These are phyloP conservation scores for Pichia kluyveri DNA, from an alignment of 805 yeast genomes.

Conservation along the genomic window DNA sequence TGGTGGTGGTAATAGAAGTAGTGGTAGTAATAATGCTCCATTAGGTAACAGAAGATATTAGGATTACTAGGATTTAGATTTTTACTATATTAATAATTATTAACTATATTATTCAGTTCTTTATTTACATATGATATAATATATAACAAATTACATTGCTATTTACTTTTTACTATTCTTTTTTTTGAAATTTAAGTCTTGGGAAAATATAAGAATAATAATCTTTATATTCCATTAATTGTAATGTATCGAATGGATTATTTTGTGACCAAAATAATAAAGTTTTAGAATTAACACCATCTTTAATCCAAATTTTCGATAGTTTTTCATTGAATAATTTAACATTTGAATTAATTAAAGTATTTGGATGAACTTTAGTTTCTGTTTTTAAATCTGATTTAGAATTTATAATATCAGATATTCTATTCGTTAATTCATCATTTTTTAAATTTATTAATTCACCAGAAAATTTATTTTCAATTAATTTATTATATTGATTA, in stretches of 20 bases:
- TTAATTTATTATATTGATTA: constrained; percentile 4
- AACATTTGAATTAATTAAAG: neutral
- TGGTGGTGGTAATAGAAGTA: constrained; percentile 26
- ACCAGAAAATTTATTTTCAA: neutral
- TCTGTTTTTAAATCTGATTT: neutral
- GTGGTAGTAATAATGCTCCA: constrained; percentile 45
- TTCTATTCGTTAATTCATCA: constrained; percentile 6
- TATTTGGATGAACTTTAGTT: neutral
- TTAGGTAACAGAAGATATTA: constrained; percentile 32
- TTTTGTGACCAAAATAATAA: constrained; percentile 9
- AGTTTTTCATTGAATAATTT: neutral
- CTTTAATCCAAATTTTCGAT: neutral
- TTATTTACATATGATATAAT: no score
- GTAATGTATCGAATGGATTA: constrained; percentile 12
- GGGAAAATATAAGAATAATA: constrained; percentile 10
- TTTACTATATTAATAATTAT: no score
- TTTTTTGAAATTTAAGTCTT: neutral
- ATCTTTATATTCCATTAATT: constrained; percentile 11
- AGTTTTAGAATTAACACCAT: constrained; percentile 1
- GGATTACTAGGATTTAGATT: no score
- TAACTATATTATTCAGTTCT: no score
- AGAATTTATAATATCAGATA: constrained; percentile 7
- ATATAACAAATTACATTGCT: neutral
- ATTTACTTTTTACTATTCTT: neutral
- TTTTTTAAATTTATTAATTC: neutral